A percentile compares a stretch with the other conserved stretches of the same genome.
These are phyloP conservation scores for Mycena indigotica DNA, from an alignment of 768 basidiomycete species.

Conservation along the genomic window DNA sequence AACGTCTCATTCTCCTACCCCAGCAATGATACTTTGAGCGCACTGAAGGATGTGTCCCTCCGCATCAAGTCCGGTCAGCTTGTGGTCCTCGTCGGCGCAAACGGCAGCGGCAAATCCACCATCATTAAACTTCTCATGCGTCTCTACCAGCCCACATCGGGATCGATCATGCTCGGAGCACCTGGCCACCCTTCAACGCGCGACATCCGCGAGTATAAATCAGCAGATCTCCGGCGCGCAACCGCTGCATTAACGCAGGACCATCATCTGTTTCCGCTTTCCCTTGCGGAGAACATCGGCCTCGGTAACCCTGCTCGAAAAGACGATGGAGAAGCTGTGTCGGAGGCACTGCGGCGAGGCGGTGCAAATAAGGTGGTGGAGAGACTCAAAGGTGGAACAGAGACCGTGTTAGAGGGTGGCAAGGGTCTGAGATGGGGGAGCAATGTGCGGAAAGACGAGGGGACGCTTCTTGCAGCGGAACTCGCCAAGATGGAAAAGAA, in stretches of 20 bases:
- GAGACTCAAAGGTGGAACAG: slow-evolving; percentile 15
- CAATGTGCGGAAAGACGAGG: slow-evolving; percentile 13
- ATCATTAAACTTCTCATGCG: slow-evolving; percentile 46
- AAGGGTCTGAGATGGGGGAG: slow-evolving; percentile 2
- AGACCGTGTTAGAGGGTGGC: slow-evolving; percentile 18
- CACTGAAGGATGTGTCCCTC: slow-evolving; percentile 38
- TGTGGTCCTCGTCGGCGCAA: slow-evolving; percentile 47
- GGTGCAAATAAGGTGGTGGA: slow-evolving; percentile 24
- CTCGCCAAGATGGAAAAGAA: slow-evolving; percentile 34
- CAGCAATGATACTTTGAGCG: slow-evolving; percentile 17
- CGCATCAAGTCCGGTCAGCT: slow-evolving; percentile 43
- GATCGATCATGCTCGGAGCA: slow-evolving; percentile 31
- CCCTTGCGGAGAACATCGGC: slow-evolving; percentile 44
- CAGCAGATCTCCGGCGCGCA: slow-evolving; percentile 35
- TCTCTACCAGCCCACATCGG: slow-evolving; percentile 35
- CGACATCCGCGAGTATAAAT: slow-evolving; percentile 33
- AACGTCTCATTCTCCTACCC: slow-evolving; percentile 45
- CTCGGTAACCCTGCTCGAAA: slow-evolving; percentile 32
- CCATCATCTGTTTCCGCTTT: slow-evolving; percentile 39
- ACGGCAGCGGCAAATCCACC: slow-evolving; percentile 49
- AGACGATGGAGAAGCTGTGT: slow-evolving; percentile 13
- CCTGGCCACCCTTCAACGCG: slow-evolving; percentile 43
- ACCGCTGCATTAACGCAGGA: slow-evolving; percentile 49
- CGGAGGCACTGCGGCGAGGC: slow-evolving; percentile 31
- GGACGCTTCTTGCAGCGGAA: slow-evolving; percentile 26